A percentile compares a stretch with the other conserved stretches of the same genome.
Conservation (phyloP, 2,329 filamentous ascomycete genomes). For the Talaromyces sp. region DNA sequence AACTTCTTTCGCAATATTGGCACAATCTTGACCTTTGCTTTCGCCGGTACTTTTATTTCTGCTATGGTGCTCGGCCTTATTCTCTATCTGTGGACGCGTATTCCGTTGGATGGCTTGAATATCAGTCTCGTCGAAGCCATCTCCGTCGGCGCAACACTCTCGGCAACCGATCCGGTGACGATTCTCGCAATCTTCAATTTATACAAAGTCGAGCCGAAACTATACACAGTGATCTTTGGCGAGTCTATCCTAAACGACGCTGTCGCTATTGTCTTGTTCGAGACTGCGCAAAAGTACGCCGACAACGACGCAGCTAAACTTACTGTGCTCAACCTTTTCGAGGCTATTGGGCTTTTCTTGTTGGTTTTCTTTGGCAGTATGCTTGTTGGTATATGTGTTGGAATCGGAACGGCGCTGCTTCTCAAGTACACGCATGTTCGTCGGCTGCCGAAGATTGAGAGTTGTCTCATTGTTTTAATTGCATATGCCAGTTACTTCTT, state of each 20-base stretch:
- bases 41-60: conserved; percentile 94
- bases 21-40: conserved; percentile 95
- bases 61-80: conserved; percentile 90
- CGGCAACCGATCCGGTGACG: conserved; percentile 94
- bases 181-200: conserved; percentile 98
- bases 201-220: conserved; percentile 97
- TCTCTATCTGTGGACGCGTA: conserved; percentile 81
- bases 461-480: conserved; percentile 87
- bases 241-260: conserved; percentile 98
- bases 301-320: conserved; percentile 67
- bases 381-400: conserved; percentile 82
- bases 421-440: conserved; percentile 94
- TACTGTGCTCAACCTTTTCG: conserved; percentile 78
- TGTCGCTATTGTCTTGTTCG: conserved; percentile 96
- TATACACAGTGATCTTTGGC: conserved; percentile 98
- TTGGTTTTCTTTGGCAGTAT: conserved; percentile 94
- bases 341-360: conserved; percentile 91
- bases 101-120: conserved; percentile 79
- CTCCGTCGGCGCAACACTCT: conserved; percentile 91
- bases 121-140: conserved; percentile 95
- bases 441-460: conserved; percentile 93
- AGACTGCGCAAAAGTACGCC: conserved; percentile 92
- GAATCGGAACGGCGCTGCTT: conserved; percentile 79
- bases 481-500: conserved; percentile 98
- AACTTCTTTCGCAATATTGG: conserved; percentile 99